Conservation (phyloP, 768 basidiomycete species). For the Mycena crocata region DNA sequence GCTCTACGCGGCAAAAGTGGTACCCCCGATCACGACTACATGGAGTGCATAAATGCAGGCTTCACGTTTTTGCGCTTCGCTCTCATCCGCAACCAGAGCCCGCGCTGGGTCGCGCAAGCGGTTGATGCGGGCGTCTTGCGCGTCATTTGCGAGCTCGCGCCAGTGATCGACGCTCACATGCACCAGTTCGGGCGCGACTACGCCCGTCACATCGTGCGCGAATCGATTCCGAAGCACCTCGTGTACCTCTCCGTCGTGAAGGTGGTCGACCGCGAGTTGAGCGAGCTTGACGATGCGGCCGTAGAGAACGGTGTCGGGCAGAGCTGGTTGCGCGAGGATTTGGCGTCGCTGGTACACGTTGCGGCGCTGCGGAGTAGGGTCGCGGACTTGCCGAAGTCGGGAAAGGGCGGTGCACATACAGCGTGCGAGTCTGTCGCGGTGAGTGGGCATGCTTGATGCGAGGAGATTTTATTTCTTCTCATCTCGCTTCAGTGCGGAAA, state of each 20-base stretch:
- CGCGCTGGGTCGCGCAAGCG: slow-evolving; percentile 21
- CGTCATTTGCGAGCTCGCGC: slow-evolving; percentile 10
- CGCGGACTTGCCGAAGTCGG: slow-evolving; percentile 16
- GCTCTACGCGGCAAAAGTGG: background rate
- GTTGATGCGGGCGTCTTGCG: slow-evolving; percentile 21
- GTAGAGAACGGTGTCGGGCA: background rate
- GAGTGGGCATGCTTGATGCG: background rate
- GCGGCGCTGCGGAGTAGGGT: background rate
- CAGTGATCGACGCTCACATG: slow-evolving; percentile 3
- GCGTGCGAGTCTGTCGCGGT: slow-evolving; percentile 16
- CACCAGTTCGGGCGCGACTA: background rate
- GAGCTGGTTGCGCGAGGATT: slow-evolving; percentile 18
- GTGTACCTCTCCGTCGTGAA: slow-evolving; percentile 22
- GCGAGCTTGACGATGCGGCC: background rate
- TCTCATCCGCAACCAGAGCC: slow-evolving; percentile 13
- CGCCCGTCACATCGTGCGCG: slow-evolving; percentile 13
- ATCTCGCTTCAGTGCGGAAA: slow-evolving; percentile 9
- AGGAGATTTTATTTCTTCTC: background rate
- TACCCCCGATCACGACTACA: background rate
- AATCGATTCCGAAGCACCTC: slow-evolving; percentile 19
- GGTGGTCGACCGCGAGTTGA: slow-evolving; percentile 21
- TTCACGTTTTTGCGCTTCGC: slow-evolving; percentile 23
- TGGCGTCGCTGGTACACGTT: slow-evolving; percentile 8
- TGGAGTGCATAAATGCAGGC: slow-evolving; percentile 18
- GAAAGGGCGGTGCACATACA: background rate